Evolutionary conservation across 78 protist genomes (phyloP).

Genomic region (Dictyostelium citrinum): DNA sequence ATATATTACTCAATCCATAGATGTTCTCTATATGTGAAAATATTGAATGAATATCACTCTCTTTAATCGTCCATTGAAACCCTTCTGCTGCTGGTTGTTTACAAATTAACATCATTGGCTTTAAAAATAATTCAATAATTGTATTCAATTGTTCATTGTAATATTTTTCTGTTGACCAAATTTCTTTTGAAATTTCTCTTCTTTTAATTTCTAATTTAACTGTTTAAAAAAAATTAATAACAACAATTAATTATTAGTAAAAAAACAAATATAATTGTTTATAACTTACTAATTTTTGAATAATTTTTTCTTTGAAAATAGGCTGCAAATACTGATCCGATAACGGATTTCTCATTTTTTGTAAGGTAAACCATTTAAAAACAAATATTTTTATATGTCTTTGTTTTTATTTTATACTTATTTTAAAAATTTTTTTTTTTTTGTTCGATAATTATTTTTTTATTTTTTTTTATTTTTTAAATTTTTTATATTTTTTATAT

Average conservation of each 20-base stretch:
- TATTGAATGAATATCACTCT: slow-evolving; percentile 32
- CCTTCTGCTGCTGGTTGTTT: not conserved
- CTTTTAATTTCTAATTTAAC: slow-evolving; percentile 23
- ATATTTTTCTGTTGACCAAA: slow-evolving; percentile 62
- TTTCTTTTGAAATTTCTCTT: slow-evolving; percentile 45
- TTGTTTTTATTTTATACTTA: too few species aligned
- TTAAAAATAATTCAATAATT: slow-evolving; percentile 34
- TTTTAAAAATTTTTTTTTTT: too few species aligned
- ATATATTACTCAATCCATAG: slow-evolving; percentile 1
- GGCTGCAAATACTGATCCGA: not conserved
- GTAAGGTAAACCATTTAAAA: not conserved
- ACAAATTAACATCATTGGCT: not conserved
- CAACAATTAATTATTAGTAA: too few species aligned
- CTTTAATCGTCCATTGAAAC: slow-evolving; percentile 15
- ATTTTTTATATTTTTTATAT: too few species aligned
- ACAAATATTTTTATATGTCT: too few species aligned
- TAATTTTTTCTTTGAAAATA: not conserved
- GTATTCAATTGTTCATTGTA: slow-evolving; percentile 36
- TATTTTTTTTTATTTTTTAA: not conserved
- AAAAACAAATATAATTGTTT: not conserved
- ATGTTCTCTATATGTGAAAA: slow-evolving; percentile 70
- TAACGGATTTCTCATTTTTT: not conserved
- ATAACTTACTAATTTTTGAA: not conserved
- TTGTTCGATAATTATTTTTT: not conserved
- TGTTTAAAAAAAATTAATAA: too few species aligned